phyloP scores from a whole-genome alignment of 2,329 filamentous ascomycete species.

The Epichloe aotearoae region DNA sequence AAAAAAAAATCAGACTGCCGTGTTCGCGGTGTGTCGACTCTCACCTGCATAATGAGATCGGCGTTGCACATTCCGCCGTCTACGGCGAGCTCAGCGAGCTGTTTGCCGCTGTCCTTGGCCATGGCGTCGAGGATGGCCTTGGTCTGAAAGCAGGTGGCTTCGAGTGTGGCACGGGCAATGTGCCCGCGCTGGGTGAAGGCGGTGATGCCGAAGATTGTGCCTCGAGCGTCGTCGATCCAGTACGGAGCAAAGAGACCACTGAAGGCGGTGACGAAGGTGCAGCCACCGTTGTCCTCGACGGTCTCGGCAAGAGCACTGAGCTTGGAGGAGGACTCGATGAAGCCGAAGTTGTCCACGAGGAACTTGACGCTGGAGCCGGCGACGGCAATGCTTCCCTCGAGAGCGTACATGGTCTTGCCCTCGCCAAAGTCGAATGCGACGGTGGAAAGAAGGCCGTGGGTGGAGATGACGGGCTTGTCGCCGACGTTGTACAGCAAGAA shows the following conservation, averaged over 20 bases:
- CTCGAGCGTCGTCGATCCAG: slow-evolving; percentile 73
- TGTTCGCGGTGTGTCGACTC: slow-evolving; percentile 7
- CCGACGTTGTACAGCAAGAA: slow-evolving; percentile 78
- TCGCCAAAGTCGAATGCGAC: slow-evolving; percentile 65
- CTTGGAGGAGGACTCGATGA: slow-evolving; percentile 35
- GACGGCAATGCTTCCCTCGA: slow-evolving; percentile 67
- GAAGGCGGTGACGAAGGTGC: slow-evolving; percentile 68
- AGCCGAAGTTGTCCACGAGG: slow-evolving; percentile 42
- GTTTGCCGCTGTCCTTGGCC: slow-evolving; percentile 66
- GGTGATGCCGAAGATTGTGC: slow-evolving; percentile 68
- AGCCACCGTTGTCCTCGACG: slow-evolving; percentile 56
- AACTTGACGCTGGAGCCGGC: slow-evolving; percentile 67
- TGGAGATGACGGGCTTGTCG: slow-evolving; percentile 64
- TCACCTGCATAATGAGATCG: slow-evolving; percentile 60
- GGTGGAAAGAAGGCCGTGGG: slow-evolving; percentile 62
- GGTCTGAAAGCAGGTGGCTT: slow-evolving; percentile 73
- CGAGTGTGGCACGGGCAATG: slow-evolving; percentile 65
- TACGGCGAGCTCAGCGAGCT: slow-evolving; percentile 60
- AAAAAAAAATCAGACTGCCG: background rate
- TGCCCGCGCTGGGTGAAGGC: slow-evolving; percentile 65
- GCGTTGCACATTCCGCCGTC: slow-evolving; percentile 76
- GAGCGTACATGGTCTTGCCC: slow-evolving; percentile 54
- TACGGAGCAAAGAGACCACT: slow-evolving; percentile 72
- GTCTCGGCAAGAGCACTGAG: slow-evolving; percentile 33
- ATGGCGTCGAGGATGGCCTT: slow-evolving; percentile 72